A percentile compares a stretch with the other conserved stretches of the same genome.
Evolutionary conservation across 2,329 filamentous ascomycete genomes (phyloP).

Genomic region (Phialocephala subalpina): DNA sequence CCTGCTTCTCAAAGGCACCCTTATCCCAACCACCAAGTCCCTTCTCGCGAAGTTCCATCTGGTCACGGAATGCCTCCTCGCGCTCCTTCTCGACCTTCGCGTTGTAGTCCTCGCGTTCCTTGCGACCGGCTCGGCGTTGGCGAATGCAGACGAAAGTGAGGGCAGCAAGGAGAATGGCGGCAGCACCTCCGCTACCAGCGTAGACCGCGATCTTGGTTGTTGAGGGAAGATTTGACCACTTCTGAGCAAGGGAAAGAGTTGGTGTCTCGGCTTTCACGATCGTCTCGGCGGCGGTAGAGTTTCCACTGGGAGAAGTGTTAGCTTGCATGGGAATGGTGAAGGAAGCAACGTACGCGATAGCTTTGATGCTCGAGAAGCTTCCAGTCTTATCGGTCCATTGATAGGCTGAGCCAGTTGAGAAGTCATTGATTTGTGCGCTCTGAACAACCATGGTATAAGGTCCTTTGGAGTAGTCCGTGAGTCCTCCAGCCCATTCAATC

Average conservation of each 20-base stretch:
- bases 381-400: slow-evolving; percentile 69
- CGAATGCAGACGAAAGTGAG: slow-evolving; percentile 62
- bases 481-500: slow-evolving; percentile 74
- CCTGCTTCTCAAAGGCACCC: slow-evolving; percentile 31
- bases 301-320: slow-evolving; percentile 53
- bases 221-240: slow-evolving; percentile 60
- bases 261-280: slow-evolving; percentile 46
- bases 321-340: neutral
- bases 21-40: slow-evolving; percentile 41
- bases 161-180: slow-evolving; percentile 50
- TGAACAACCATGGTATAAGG: slow-evolving; percentile 81
- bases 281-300: slow-evolving; percentile 61
- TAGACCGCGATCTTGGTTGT: slow-evolving; percentile 62
- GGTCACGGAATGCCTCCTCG: slow-evolving; percentile 38
- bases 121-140: slow-evolving; percentile 60
- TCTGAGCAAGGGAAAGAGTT: slow-evolving; percentile 55
- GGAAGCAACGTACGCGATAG: slow-evolving; percentile 55
- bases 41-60: slow-evolving; percentile 42
- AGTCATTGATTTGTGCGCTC: slow-evolving; percentile 64
- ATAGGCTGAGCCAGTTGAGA: slow-evolving; percentile 69
- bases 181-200: slow-evolving; percentile 55
- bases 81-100: slow-evolving; percentile 41
- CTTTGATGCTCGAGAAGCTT: slow-evolving; percentile 69
- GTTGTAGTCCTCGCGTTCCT: slow-evolving; percentile 54
- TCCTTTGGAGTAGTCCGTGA: slow-evolving; percentile 69